phyloP scores from a whole-genome alignment of 805 yeast species.

The Starmerella khaoyaiensis region DNA sequence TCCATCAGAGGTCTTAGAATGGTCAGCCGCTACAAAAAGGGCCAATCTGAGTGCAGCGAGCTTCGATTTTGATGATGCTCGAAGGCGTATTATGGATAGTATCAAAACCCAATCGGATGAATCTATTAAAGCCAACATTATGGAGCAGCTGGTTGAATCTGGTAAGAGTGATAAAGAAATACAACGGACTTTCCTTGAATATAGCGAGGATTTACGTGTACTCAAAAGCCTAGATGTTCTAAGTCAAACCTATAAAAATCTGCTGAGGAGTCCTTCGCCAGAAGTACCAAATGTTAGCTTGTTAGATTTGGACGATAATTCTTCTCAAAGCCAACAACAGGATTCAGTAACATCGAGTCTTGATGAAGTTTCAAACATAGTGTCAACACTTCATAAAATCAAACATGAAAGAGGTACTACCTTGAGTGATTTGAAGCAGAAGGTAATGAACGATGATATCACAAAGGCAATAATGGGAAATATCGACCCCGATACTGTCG shows the following conservation, averaged over 20 bases:
- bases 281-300: conserved; percentile 6
- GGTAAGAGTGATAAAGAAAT: conserved; percentile 42
- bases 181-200: conserved; percentile 37
- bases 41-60: conserved; percentile 9
- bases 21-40: conserved; percentile 25
- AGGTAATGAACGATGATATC: conserved; percentile 68
- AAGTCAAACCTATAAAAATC: conserved; percentile 2
- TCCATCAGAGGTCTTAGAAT: conserved; percentile 32
- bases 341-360: conserved; percentile 24
- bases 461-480: conserved; percentile 60
- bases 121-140: not conserved
- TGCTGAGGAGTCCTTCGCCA: conserved; percentile 2
- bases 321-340: too few relatives aligned
- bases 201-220: conserved; percentile 34
- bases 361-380: conserved; percentile 39
- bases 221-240: conserved; percentile 34
- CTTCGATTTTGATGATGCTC: conserved; percentile 22
- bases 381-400: conserved; percentile 49
- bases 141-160: conserved; percentile 28
- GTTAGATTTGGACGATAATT: conserved; percentile 8
- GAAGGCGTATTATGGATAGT: conserved; percentile 18
- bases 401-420: conserved; percentile 51
- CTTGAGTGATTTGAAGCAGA: conserved; percentile 50
- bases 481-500: conserved; percentile 38
- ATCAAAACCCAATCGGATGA: not conserved